Percentiles rank a stretch among this genome's conserved stretches.
phyloP scores from a whole-genome alignment of 2,329 filamentous ascomycete species.

The Chalaropsis thielavioides region DNA sequence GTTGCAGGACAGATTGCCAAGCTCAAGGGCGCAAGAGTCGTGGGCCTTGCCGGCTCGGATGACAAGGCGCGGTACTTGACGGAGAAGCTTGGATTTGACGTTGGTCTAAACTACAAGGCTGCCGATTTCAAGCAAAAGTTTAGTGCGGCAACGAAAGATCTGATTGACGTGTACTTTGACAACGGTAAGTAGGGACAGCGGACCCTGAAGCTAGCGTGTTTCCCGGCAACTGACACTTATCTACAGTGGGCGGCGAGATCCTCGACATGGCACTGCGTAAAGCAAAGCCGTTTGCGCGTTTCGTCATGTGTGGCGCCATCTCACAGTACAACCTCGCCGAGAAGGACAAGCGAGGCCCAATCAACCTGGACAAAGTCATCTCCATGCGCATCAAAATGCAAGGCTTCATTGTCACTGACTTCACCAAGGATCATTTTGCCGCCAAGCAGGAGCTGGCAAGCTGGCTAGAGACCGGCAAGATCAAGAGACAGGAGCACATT shows the following conservation, averaged over 20 bases:
- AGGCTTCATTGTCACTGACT: constrained; percentile 64
- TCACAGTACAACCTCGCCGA: constrained; percentile 49
- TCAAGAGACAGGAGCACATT: constrained; percentile 58
- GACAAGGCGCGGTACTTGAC: constrained; percentile 55
- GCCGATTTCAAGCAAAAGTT: constrained; percentile 46
- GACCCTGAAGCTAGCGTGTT: not conserved
- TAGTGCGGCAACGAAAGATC: constrained; percentile 40
- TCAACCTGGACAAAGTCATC: constrained; percentile 38
- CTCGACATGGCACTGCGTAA: constrained; percentile 49
- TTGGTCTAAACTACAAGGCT: constrained; percentile 55
- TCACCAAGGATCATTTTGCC: constrained; percentile 38
- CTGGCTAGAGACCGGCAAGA: constrained; percentile 58
- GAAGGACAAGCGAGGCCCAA: constrained; percentile 37
- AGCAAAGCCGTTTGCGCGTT: constrained; percentile 48
- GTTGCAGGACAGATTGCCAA: constrained; percentile 68
- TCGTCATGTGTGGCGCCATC: constrained; percentile 59
- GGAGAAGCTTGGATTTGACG: constrained; percentile 51
- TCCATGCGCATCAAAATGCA: constrained; percentile 46
- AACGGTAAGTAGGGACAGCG: constrained; percentile 32
- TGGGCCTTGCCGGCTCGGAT: constrained; percentile 51
- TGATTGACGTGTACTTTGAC: constrained; percentile 59
- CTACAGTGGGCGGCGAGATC: constrained; percentile 49
- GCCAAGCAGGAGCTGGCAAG: constrained; percentile 47
- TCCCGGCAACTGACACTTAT: constrained; percentile 14
- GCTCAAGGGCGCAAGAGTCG: constrained; percentile 46